Evolutionary conservation across 306 rosid genomes (phyloP), one percentile per base, ranked within the genome.

Genomic region (Biancaea sappan): DNA sequence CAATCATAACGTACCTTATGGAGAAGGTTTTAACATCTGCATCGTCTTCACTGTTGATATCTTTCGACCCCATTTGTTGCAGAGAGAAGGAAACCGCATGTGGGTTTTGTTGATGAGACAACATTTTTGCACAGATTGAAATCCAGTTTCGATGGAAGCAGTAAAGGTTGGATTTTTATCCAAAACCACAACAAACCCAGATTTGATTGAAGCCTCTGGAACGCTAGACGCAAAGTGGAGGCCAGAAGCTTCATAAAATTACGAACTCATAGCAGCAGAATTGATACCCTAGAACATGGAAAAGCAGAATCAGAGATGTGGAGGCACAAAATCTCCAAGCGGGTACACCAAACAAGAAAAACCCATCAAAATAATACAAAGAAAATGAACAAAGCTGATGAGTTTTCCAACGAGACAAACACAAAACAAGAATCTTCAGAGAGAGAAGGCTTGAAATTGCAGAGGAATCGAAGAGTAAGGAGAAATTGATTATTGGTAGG

Each of bases 1-100:
- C 10, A 21, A 84, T 15, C 32, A n/a, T n/a, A n/a, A n/a, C n/a
- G 63, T 63, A 81, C 94, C 94, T 89, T 76, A 89, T 66, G 14
- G 85, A 83, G 84, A 89, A 89, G 53, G 89, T 76, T 14, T 65
- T 69, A 22, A 57, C 63, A 53, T 81, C 86, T 40, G 80, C 65
- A 69, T 51, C 59, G 12, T 28, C 65, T 69, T 37, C 59, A 19
- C 28, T 51, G 57, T 38, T 66, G 1, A 52, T 75, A 51, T 16
- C 62, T 31, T 32, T 80, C 29, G 83, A 53, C 21, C 59, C 62
- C n/a, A 43, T 40, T 46, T 70, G 80, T 18, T 34, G 82, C 85
- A 41, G 80, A 83, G 88, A 79, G 66, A 53, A 74, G 28, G 57
- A 79, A 74, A 43, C 64, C 58, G 53, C 54, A 44, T 65, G 44